Base-by-base conservation (phyloP, 257 asterid genomes). In the Ocimum tenuiflorum region DNA sequence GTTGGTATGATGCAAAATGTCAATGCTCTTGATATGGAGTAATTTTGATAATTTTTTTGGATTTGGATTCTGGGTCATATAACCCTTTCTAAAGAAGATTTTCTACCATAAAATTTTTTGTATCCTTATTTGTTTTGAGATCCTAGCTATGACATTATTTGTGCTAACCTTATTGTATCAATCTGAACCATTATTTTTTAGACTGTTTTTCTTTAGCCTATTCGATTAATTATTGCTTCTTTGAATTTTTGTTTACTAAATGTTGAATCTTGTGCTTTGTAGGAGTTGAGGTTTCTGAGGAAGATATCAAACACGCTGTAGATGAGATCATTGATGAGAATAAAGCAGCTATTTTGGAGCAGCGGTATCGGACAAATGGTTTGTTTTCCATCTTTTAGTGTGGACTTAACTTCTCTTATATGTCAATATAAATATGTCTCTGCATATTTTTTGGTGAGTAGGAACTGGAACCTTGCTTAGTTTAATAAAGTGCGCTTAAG, bases 301-400 rank as follows among this genome's bases (percentile, higher is more conserved):
- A 85, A 74, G 96, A 87, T 62, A 87, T 86, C 60, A 77, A 85
- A 67, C 55, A 18, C 20, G 77, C 87, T 56, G 88, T 78, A 29
- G 73, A 85, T 80, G 91, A 84, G 78, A 78, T 81, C 20, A 85
- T 87, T 79, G 94, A 84, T 63, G 95, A 85, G 78, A 86, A 81
- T 14, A 82, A 73, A 70, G 58, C 82, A 35, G 69, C 49, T 68
- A 87, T 92, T 56, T 14, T 86, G 68, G 96, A 85, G 82, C 89
- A 85, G 80, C 91, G 97, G 6, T 92, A 92, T 75, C 82, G 95
- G 14, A 87, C 88, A 55, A 86, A 83, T 76, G 97, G 98, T 92
- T 48, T 18, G 95, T 75, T 73, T 49, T 62, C 65, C 53, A 14
- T 69, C 50, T 73, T 27, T n/a, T 46, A 48, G 12, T 23, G 62